Percentiles rank a stretch among this genome's conserved stretches.
These are phyloP conservation scores for Penicillium salamii DNA, from an alignment of 495 filamentous ascomycete species.

Conservation along the genomic window DNA sequence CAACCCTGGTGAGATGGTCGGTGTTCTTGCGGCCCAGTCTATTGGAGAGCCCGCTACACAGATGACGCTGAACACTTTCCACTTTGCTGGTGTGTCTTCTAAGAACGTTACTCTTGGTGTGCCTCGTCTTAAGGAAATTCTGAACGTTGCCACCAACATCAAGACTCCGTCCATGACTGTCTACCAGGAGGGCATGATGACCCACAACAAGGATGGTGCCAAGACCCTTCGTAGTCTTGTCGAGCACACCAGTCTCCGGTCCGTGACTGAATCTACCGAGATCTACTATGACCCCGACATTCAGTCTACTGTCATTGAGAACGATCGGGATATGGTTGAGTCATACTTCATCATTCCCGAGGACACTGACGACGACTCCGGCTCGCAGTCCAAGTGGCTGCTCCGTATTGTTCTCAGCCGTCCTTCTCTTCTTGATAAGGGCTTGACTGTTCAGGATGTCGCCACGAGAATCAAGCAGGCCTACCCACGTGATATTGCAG, in stretches of 20 bases:
- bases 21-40: slow-evolving; percentile 94
- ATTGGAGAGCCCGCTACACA: slow-evolving; percentile 99
- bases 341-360: slow-evolving; percentile 97
- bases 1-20: slow-evolving; percentile 95
- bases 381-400: slow-evolving; percentile 87
- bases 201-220: slow-evolving; percentile 69
- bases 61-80: slow-evolving; percentile 99
- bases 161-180: slow-evolving; percentile 98
- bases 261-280: slow-evolving; percentile 85
- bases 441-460: slow-evolving; percentile 86
- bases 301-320: slow-evolving; percentile 75
- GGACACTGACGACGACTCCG: slow-evolving; percentile 65
- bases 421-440: slow-evolving; percentile 92
- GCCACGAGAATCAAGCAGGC: slow-evolving; percentile 82
- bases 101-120: slow-evolving; percentile 99
- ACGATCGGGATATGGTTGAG: slow-evolving; percentile 90
- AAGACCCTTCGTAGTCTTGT: slow-evolving; percentile 82
- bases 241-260: slow-evolving; percentile 93
- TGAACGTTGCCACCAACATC: slow-evolving; percentile 95
- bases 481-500: slow-evolving; percentile 81
- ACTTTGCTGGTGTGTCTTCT: slow-evolving; percentile 98
- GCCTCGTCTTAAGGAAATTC: slow-evolving; percentile 97
- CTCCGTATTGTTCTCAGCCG: slow-evolving; percentile 91
- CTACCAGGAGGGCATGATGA: slow-evolving; percentile 62
- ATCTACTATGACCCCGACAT: slow-evolving; percentile 98